Conservation (phyloP, 495 filamentous ascomycete genomes). For the Penicillium antarcticum region DNA sequence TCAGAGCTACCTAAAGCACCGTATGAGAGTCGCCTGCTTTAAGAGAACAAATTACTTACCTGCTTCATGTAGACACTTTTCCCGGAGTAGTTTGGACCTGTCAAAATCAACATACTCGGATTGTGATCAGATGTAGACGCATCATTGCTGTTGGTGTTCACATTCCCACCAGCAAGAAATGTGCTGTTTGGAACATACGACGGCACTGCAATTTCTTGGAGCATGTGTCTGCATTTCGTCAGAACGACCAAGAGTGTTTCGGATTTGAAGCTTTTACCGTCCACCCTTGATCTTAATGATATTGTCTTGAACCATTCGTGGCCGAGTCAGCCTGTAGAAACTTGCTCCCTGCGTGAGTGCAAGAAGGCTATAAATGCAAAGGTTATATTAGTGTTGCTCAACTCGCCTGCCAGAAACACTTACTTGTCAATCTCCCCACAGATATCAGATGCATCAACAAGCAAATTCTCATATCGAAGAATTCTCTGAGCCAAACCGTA, state of each 20-base stretch:
- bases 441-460: slow-evolving; percentile 66
- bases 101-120: slow-evolving; percentile 79
- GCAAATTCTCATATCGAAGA: slow-evolving; percentile 63
- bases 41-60: slow-evolving; percentile 20
- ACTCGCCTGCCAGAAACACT: not conserved
- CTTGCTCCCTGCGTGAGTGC: slow-evolving; percentile 77
- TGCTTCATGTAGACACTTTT: slow-evolving; percentile 97
- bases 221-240: slow-evolving; percentile 57
- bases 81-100: slow-evolving; percentile 93
- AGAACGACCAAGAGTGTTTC: slow-evolving; percentile 5
- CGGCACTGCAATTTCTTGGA: slow-evolving; percentile 85
- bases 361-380: slow-evolving; percentile 55
- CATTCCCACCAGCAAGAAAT: slow-evolving; percentile 58
- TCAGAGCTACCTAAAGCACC: slow-evolving; percentile 61
- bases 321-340: slow-evolving; percentile 67
- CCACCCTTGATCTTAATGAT: slow-evolving; percentile 74
- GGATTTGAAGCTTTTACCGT: slow-evolving; percentile 44
- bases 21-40: not conserved
- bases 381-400: slow-evolving; percentile 6
- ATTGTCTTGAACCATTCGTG: slow-evolving; percentile 69
- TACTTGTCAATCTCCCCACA: slow-evolving; percentile 84
- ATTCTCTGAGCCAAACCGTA: slow-evolving; percentile 72
- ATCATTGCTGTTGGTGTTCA: not conserved
- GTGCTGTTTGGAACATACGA: slow-evolving; percentile 87
- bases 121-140: slow-evolving; percentile 6